Evolutionary conservation across 2,329 filamentous ascomycete genomes (phyloP).

Genomic region (Xylariaceae sp.): DNA sequence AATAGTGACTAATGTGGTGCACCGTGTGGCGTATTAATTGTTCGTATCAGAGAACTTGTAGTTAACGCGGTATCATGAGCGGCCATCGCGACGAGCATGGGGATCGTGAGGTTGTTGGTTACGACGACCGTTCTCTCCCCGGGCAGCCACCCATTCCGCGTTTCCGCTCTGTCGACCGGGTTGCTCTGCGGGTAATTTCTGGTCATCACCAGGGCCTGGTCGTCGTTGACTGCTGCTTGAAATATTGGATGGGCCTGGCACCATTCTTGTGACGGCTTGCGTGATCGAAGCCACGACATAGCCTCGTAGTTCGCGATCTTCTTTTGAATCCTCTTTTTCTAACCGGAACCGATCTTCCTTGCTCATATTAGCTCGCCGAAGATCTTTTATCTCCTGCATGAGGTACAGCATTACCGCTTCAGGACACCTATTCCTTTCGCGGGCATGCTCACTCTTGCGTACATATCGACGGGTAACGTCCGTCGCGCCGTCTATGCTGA

Average conservation of each 20-base stretch:
- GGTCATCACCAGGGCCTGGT: constrained; percentile 43
- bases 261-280: constrained; percentile 65
- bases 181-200: constrained; percentile 58
- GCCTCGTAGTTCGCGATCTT: constrained; percentile 69
- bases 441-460: constrained; percentile 66
- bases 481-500: constrained; percentile 79
- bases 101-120: constrained; percentile 40
- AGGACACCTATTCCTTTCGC: constrained; percentile 72
- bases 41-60: not conserved
- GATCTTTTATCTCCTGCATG: constrained; percentile 81
- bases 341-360: constrained; percentile 81
- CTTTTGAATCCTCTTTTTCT: constrained; percentile 73
- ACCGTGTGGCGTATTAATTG: not conserved
- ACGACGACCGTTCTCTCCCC: constrained; percentile 41
- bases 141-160: constrained; percentile 48
- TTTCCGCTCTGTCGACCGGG: constrained; percentile 50
- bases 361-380: constrained; percentile 76
- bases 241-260: constrained; percentile 45
- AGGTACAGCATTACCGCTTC: constrained; percentile 91
- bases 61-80: constrained; percentile 1
- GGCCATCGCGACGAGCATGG: constrained; percentile 39
- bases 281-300: constrained; percentile 72
- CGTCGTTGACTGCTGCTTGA: constrained; percentile 18
- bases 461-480: constrained; percentile 65
- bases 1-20: not conserved